Conservation (phyloP, 1,284 basidiomycete genomes). For the Bjerkandera adusta region DNA sequence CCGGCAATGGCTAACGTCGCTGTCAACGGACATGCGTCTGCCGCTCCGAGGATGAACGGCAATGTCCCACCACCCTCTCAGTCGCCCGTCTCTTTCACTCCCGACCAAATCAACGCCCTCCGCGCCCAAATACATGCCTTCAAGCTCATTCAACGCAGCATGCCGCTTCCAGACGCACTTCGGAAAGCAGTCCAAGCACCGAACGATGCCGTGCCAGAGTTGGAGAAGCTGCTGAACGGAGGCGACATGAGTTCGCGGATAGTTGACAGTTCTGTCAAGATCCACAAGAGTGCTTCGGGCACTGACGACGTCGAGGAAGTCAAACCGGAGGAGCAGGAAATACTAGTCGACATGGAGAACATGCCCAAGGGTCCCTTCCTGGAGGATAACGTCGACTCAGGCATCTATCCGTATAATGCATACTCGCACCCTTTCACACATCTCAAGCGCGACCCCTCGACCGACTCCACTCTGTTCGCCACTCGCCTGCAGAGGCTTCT, state of each 20-base stretch:
- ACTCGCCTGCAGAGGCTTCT: conserved; percentile 80
- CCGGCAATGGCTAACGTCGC: conserved; percentile 5
- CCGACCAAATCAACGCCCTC: conserved; percentile 82
- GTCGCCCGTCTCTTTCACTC: conserved; percentile 78
- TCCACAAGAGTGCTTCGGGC: conserved; percentile 54
- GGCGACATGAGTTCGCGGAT: conserved; percentile 61
- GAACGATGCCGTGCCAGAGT: conserved; percentile 54
- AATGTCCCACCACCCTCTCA: conserved; percentile 36
- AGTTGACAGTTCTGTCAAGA: conserved; percentile 78
- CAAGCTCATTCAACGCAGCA: conserved; percentile 78
- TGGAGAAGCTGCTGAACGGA: conserved; percentile 62
- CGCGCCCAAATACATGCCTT: conserved; percentile 90
- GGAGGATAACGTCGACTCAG: conserved; percentile 79
- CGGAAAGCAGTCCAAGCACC: conserved; percentile 76
- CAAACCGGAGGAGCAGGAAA: conserved; percentile 28
- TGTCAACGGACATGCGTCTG: conserved; percentile 11
- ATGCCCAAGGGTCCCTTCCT: conserved; percentile 69
- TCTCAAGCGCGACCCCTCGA: conserved; percentile 61
- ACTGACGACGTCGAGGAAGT: conserved; percentile 25
- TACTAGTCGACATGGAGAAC: conserved; percentile 33
- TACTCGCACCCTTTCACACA: conserved; percentile 84
- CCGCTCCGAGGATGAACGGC: conserved; percentile 25
- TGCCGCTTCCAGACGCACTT: conserved; percentile 78
- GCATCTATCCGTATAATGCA: conserved; percentile 96
- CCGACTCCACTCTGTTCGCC: conserved; percentile 57